A percentile compares a stretch with the other conserved stretches of the same genome.
phyloP scores from a whole-genome alignment of 2,329 filamentous ascomycete genomes.

The Pseudogymnoascus sp. region DNA sequence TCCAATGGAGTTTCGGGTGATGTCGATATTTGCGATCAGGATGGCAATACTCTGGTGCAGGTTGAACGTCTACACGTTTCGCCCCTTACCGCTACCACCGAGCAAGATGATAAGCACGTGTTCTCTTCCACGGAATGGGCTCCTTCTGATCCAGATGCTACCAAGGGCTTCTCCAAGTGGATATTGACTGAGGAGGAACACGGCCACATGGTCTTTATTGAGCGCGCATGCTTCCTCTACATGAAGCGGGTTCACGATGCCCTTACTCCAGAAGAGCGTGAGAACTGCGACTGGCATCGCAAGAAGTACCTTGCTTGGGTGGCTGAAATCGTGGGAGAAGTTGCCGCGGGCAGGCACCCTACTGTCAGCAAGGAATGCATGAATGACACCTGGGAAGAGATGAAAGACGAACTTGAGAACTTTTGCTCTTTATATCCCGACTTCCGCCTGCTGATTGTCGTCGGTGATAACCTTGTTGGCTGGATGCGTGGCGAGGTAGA shows the following conservation, averaged over 20 bases:
- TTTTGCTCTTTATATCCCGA: not conserved
- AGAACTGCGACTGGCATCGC: conserved; percentile 10
- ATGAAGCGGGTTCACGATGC: conserved; percentile 6
- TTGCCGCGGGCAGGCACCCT: not conserved
- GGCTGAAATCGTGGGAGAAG: conserved; percentile 8
- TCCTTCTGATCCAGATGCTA: not conserved
- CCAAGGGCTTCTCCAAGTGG: conserved; percentile 3
- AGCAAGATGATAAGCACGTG: conserved; percentile 10
- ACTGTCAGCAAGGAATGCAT: conserved; percentile 9
- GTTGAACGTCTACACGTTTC: conserved; percentile 7
- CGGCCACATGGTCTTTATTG: conserved; percentile 2
- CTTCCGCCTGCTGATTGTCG: not conserved
- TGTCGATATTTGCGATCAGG: conserved; percentile 8
- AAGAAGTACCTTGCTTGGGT: conserved; percentile 10
- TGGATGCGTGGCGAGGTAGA: conserved; percentile 7
- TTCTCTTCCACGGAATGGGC: conserved; percentile 10
- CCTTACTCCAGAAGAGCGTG: conserved; percentile 10
- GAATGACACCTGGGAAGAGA: not conserved
- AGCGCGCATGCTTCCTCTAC: conserved; percentile 13
- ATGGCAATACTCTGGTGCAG: conserved; percentile 10
- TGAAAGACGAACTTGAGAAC: not conserved
- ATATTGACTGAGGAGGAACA: not conserved
- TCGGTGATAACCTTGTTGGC: conserved; percentile 9
- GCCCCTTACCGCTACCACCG: conserved; percentile 8
- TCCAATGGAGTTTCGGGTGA: conserved; percentile 7